phyloP scores from a whole-genome alignment of 306 rosid species.

The Cajanus cajan region DNA sequence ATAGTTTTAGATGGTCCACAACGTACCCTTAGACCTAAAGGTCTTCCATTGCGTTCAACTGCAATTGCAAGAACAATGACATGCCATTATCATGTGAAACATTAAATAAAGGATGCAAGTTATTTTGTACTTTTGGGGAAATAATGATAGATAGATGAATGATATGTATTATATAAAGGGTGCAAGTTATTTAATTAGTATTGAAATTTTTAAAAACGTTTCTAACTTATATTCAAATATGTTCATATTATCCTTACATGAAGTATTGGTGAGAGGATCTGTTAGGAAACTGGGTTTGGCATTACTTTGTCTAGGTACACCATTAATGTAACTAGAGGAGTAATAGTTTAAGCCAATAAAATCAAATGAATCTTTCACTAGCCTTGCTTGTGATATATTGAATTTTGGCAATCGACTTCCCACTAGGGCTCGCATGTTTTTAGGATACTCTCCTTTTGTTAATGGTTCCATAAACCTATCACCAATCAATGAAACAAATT shows the following conservation, averaged over 20 bases:
- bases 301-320: slow-evolving; percentile 3
- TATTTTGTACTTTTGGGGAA: too few species aligned
- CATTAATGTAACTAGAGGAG: slow-evolving; percentile 37
- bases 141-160: background rate
- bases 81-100: background rate
- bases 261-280: slow-evolving; percentile 33
- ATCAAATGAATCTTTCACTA: slow-evolving; percentile 54
- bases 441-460: slow-evolving; percentile 54
- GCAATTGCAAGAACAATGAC: background rate
- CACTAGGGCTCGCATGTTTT: slow-evolving; percentile 42
- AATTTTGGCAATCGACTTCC: slow-evolving; percentile 53
- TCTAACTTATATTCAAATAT: too few species aligned
- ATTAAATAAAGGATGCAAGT: too few species aligned
- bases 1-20: background rate
- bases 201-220: too few species aligned
- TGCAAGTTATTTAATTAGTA: too few species aligned
- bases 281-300: slow-evolving; percentile 13
- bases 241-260: slow-evolving; percentile 29
- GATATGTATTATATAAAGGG: too few species aligned
- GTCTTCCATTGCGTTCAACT: slow-evolving; percentile 26
- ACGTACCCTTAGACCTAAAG: slow-evolving; percentile 25
- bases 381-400: slow-evolving; percentile 17
- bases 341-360: slow-evolving; percentile 66
- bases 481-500: background rate
- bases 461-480: slow-evolving; percentile 58